These are phyloP conservation scores for Amauroascus verrucosus DNA, from an alignment of 2,329 filamentous ascomycete species.

Conservation along the genomic window DNA sequence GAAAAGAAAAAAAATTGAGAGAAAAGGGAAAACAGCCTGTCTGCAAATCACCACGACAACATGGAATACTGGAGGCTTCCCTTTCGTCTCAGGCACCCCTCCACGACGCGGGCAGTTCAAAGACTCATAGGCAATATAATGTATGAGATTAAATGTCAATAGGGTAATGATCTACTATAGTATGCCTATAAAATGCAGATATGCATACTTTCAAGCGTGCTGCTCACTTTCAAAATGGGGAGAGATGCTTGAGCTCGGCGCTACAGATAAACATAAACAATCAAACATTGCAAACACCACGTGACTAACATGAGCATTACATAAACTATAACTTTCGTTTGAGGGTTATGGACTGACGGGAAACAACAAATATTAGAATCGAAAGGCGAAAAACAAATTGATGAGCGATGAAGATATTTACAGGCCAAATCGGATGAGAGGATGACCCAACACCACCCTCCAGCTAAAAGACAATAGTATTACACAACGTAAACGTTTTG, in stretches of 20 bases:
- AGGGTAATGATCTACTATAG: too few relatives aligned
- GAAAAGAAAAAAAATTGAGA: not conserved
- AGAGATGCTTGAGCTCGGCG: too few relatives aligned
- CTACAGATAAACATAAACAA: slow-evolving; percentile 3
- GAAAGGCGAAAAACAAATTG: too few relatives aligned
- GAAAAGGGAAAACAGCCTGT: too few relatives aligned
- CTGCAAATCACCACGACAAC: not conserved
- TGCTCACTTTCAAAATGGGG: not conserved
- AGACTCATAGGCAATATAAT: not conserved
- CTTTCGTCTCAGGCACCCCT: not conserved
- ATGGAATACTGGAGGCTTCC: not conserved
- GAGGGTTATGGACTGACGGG: too few relatives aligned
- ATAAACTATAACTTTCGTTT: too few relatives aligned
- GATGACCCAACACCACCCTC: not conserved
- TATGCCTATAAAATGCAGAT: slow-evolving; percentile 3
- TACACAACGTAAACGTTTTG: slow-evolving; percentile 11
- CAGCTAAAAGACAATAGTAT: not conserved
- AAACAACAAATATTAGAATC: too few relatives aligned
- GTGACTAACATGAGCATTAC: too few relatives aligned
- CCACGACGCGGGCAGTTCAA: not conserved
- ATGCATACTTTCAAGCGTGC: not conserved
- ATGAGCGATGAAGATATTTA: not conserved
- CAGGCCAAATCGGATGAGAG: not conserved
- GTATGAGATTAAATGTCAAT: not conserved
- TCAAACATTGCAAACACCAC: slow-evolving; percentile 8